phyloP scores from a whole-genome alignment of 2,329 filamentous ascomycete genomes.

The Alternaria consortialis region DNA sequence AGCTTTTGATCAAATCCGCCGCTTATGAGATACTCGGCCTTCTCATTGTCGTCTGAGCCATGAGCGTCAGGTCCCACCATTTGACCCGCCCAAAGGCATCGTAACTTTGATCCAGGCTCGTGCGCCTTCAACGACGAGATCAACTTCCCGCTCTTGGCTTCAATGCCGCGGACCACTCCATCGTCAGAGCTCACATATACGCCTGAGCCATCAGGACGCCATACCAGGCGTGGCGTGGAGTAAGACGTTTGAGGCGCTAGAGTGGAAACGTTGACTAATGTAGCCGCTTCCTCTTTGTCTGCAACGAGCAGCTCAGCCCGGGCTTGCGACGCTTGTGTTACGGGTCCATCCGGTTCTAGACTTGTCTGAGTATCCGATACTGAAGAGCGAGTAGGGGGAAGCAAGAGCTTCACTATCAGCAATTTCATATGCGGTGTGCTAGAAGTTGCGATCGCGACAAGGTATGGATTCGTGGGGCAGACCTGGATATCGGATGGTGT shows the following conservation, averaged over 20 bases:
- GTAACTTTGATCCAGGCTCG: slow-evolving; percentile 65
- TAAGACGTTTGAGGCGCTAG: slow-evolving; percentile 69
- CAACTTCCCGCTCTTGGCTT: slow-evolving; percentile 66
- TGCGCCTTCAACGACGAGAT: slow-evolving; percentile 62
- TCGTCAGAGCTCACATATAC: slow-evolving; percentile 73
- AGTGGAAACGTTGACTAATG: slow-evolving; percentile 67
- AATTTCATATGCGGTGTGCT: slow-evolving; percentile 70
- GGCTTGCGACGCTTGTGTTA: slow-evolving; percentile 63
- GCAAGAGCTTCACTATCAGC: slow-evolving; percentile 65
- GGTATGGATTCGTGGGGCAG: slow-evolving; percentile 62
- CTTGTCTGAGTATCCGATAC: slow-evolving; percentile 5
- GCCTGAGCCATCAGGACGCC: slow-evolving; percentile 69
- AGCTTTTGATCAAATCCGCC: slow-evolving; percentile 71
- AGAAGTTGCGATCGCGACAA: slow-evolving; percentile 68
- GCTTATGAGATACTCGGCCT: slow-evolving; percentile 66
- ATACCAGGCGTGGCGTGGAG: slow-evolving; percentile 68
- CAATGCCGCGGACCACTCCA: slow-evolving; percentile 67
- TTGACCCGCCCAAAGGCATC: slow-evolving; percentile 65
- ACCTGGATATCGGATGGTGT: slow-evolving; percentile 66
- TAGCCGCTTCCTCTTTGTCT: slow-evolving; percentile 67
- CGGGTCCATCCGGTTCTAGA: slow-evolving; percentile 12
- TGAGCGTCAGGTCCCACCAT: slow-evolving; percentile 44
- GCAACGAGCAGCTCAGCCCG: slow-evolving; percentile 61
- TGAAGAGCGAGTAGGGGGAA: slow-evolving; percentile 53
- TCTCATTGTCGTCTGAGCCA: slow-evolving; percentile 16